Base-by-base conservation (phyloP, 495 filamentous ascomycete species). In the Daldinia childiae region DNA sequence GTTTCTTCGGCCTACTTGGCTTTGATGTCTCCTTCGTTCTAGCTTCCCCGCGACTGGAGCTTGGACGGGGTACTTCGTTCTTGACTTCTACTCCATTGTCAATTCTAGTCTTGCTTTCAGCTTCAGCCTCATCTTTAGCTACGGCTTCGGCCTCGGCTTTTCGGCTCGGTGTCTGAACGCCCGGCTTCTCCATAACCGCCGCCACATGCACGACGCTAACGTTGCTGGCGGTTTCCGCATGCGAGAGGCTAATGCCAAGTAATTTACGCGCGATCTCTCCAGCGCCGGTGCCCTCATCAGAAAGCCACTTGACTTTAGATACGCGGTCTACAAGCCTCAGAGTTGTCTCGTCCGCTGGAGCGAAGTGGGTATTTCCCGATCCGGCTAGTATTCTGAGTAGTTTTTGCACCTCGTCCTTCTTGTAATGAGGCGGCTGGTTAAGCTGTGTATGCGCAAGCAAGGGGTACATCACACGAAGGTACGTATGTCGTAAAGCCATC, bases 391-490 rank as follows among this genome's bases (percentile, higher is more conserved):
- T 84, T 51, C 85, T 86, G 6, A 98, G 86, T 24, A 97, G 81
- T 64, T 86, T 90, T 55, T 89, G 84, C 24, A 98, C 85, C 68
- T 97, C 93, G n/a, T 93, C 88, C 21, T 89, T 88, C 77, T 99
- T 99, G 84, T 99, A 98, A 74, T 96, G 87, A 1, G 93, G 93
- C 8, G 93, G 89, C 26, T 90, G 80, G 71, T 87, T 90, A 34
- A 99, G 87, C 78, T 98, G 95, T 7, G 95, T 97, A 79, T 98
- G 92, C 5, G 92, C 88, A 9, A 99, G 83, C 19, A 99, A 82
- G 3, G 96, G 96, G 67, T 95, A 94, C 6, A 99, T 83, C 17
- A 99, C 96, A 21, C 95, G 90, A n/a, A 99, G 86, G 74, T 99
- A 99, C n/a, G 95, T 98, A 76, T 99, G 96, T 30, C 95, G 88